These are phyloP conservation scores for Blepharisma japonicum DNA, from an alignment of 73 alveolate genomes.

Conservation along the genomic window DNA sequence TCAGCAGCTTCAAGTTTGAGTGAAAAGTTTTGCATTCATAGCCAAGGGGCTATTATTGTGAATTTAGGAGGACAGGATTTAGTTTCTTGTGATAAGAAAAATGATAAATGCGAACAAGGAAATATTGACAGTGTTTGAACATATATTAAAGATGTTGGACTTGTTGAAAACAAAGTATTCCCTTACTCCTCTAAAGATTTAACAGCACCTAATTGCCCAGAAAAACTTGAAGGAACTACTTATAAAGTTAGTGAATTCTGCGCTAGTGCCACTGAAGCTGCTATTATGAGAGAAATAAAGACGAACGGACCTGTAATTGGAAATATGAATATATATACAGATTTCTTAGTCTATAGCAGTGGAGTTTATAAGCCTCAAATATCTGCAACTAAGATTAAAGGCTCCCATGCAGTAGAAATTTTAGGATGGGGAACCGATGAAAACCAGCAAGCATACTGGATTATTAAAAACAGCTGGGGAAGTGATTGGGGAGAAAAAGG, in stretches of 20 bases:
- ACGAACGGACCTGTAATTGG: conserved; percentile 74
- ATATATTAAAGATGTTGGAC: conserved; percentile 32
- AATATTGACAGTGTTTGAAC: conserved; percentile 12
- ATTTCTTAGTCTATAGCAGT: conserved; percentile 53
- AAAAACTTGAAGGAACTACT: neutral
- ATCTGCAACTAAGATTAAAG: conserved; percentile 5
- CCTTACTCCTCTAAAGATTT: conserved; percentile 34
- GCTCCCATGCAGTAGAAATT: conserved; percentile 29
- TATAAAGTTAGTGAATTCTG: conserved; percentile 5
- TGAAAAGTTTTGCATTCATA: conserved; percentile 63
- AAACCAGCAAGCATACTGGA: conserved; percentile 43
- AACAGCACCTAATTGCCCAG: conserved; percentile 3
- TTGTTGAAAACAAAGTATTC: conserved; percentile 35
- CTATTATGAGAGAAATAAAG: conserved; percentile 52
- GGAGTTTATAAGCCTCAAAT: conserved; percentile 62
- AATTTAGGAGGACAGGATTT: conserved; percentile 43
- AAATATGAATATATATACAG: conserved; percentile 57
- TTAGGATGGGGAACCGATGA: conserved; percentile 31
- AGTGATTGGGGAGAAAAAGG: conserved; percentile 52
- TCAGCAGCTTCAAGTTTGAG: conserved; percentile 53
- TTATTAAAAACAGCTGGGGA: conserved; percentile 57
- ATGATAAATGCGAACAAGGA: conserved; percentile 30
- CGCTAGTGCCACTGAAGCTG: conserved; percentile 23
- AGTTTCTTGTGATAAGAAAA: conserved; percentile 39
- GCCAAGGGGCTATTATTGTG: conserved; percentile 23